Evolutionary conservation across 306 rosid species (phyloP), one percentile per base, ranked within the genome.

Genomic region (Vicia villosa): DNA sequence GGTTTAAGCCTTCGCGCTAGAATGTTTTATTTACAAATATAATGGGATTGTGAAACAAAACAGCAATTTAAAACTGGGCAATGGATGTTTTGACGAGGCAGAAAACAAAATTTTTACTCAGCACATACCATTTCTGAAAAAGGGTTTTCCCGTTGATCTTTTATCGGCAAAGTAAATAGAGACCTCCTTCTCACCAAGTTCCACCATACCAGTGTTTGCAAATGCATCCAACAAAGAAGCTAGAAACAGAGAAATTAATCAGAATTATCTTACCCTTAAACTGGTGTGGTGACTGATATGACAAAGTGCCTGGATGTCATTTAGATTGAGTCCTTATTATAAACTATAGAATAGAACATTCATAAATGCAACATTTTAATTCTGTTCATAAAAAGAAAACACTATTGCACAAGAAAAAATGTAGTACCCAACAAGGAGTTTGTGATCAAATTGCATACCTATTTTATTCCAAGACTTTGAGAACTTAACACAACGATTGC

Each of bases 91-190:
- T 11, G 12, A 70, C 30, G 69, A 60, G 42, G 51, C 7, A 61
- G 46, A 59, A 55, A 55, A 68, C 17, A 69, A 42, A 68, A 32
- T 34, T 3, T 60, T 37, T 28, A 73, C 42, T 40, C 60, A 75
- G 70, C 51, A 77, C 94, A 72, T 72, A 88, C 97, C 88, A 73
- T 88, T 86, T 79, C 90, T 84, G 63, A 90, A 90, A 73, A 81
- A 85, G 34, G 90, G 95, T 68, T 80, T 81, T 69, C 97, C 95
- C 10, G 95, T 88, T 67, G 96, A 80, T 68, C 85, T 85, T 86
- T 47, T 87, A 75, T 90, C 95, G 30, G 96, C 87, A 81, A 90
- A 86, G 84, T 85, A 80, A 28, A 81, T 51, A 12, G 91, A 77
- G 28, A 88, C 90, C 63, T 88, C 85, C 77, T 69, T 73, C 64